Evolutionary conservation across 2,329 filamentous ascomycete species (phyloP).

Genomic region (Tympanopsis confertula): DNA sequence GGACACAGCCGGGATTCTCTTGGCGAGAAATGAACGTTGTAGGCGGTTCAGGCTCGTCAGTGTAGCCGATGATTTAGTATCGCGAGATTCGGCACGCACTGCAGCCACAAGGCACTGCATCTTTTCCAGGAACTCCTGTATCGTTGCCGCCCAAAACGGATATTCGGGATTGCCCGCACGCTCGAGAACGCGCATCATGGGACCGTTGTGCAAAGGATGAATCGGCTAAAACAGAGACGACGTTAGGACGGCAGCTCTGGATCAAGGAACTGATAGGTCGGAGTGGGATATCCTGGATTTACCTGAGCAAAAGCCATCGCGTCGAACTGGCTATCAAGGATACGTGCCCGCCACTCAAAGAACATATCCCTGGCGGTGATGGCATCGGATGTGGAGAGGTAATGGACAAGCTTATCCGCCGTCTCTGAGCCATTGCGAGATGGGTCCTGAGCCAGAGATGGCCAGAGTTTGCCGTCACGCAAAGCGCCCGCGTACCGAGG

Average conservation of each 20-base stretch:
- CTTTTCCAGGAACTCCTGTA: constrained; percentile 37
- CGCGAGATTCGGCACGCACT: constrained; percentile 27
- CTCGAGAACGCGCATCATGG: constrained; percentile 33
- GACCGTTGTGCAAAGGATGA: constrained; percentile 46
- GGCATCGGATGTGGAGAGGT: too few relatives aligned
- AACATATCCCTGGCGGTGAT: too few relatives aligned
- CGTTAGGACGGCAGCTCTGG: constrained; percentile 3
- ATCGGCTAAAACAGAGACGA: constrained; percentile 29
- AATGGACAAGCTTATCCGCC: too few relatives aligned
- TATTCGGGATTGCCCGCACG: constrained; percentile 15
- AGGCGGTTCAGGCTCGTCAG: constrained; percentile 38
- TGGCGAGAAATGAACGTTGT: constrained; percentile 44
- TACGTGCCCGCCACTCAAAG: too few relatives aligned
- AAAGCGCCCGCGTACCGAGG: constrained; percentile 9
- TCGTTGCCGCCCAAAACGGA: constrained; percentile 35
- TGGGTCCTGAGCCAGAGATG: too few relatives aligned
- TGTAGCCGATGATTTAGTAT: constrained; percentile 34
- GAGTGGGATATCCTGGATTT: too few relatives aligned
- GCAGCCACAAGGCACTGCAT: constrained; percentile 27
- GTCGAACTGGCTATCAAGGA: too few relatives aligned
- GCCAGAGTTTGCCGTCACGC: too few relatives aligned
- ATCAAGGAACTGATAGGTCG: not conserved
- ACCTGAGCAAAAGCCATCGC: too few relatives aligned
- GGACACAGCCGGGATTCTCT: constrained; percentile 39
- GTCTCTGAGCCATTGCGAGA: too few relatives aligned